These are phyloP conservation scores for Amanita fuliginea DNA, from an alignment of 768 basidiomycete species.

Conservation along the genomic window DNA sequence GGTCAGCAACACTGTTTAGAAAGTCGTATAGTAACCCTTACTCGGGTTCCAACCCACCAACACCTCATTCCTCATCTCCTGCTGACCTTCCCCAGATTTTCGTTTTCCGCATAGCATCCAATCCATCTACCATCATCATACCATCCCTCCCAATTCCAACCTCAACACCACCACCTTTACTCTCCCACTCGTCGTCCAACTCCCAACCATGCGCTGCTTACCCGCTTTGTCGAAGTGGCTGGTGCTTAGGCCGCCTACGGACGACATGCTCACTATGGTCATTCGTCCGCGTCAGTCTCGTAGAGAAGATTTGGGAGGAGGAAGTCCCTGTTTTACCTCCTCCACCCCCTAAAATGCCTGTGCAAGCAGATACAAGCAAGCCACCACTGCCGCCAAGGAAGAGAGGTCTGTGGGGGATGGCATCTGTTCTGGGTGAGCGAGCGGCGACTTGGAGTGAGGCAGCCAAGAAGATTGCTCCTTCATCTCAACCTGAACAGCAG, in stretches of 20 bases:
- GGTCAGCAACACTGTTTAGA: conserved; percentile 53
- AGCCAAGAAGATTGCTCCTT: conserved; percentile 7
- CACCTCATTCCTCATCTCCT: conserved; percentile 16
- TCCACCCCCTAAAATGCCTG: conserved; percentile 17
- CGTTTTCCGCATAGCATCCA: conserved; percentile 51
- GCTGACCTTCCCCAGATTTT: conserved; percentile 39
- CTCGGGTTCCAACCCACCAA: conserved; percentile 20
- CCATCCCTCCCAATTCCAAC: conserved; percentile 23
- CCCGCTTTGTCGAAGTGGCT: conserved; percentile 75
- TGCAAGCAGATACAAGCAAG: conserved; percentile 21
- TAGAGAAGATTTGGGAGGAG: conserved; percentile 88
- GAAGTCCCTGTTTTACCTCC: conserved; percentile 34
- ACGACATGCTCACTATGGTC: conserved; percentile 88
- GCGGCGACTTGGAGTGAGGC: conserved; percentile 45
- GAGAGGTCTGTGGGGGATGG: conserved; percentile 58
- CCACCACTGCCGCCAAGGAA: conserved; percentile 50
- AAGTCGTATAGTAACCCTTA: conserved; percentile 18
- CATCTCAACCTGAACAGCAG: conserved; percentile 8
- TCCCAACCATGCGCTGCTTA: conserved; percentile 41
- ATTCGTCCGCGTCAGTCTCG: conserved; percentile 69
- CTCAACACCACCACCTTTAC: conserved; percentile 18
- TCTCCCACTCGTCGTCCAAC: conserved; percentile 19
- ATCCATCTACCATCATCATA: conserved; percentile 16
- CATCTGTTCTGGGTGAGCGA: conserved; percentile 47
- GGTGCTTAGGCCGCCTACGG: conserved; percentile 76